Conservation (phyloP, 2,329 filamentous ascomycete genomes). For the Furcasterigmium sp. region DNA sequence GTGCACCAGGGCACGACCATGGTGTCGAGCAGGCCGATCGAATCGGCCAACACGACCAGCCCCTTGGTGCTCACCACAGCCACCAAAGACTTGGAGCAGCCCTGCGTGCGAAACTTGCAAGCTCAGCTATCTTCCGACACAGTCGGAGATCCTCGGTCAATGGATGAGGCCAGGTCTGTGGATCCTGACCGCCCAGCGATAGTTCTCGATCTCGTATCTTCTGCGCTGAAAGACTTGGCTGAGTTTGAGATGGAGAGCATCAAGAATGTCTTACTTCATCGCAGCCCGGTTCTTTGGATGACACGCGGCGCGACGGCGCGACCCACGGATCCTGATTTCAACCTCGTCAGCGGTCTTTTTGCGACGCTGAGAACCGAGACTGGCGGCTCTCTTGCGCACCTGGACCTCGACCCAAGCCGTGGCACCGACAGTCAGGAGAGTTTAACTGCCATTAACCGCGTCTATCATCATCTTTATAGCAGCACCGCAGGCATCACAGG, state of each 20-base stretch:
- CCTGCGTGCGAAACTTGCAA: not conserved
- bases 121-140: not conserved
- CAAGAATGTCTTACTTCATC: constrained; percentile 14
- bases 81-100: not conserved
- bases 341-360: constrained; percentile 10
- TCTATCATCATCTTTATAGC: not conserved
- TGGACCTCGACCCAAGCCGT: constrained; percentile 2
- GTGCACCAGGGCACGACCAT: constrained; percentile 9
- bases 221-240: constrained; percentile 13
- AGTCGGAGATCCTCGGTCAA: not conserved
- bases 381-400: not conserved
- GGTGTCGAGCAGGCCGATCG: constrained; percentile 1
- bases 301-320: constrained; percentile 7
- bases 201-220: constrained; percentile 15
- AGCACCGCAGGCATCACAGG: not conserved
- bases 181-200: constrained; percentile 10
- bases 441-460: not conserved
- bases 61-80: not conserved
- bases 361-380: constrained; percentile 11
- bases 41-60: not conserved
- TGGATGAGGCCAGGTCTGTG: constrained; percentile 6
- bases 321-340: constrained; percentile 11
- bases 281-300: constrained; percentile 9
- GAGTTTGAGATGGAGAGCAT: constrained; percentile 10
- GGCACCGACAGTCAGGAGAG: not conserved